These are phyloP conservation scores for Nakazawaea wickerhamii DNA, from an alignment of 805 yeast species.

Conservation along the genomic window DNA sequence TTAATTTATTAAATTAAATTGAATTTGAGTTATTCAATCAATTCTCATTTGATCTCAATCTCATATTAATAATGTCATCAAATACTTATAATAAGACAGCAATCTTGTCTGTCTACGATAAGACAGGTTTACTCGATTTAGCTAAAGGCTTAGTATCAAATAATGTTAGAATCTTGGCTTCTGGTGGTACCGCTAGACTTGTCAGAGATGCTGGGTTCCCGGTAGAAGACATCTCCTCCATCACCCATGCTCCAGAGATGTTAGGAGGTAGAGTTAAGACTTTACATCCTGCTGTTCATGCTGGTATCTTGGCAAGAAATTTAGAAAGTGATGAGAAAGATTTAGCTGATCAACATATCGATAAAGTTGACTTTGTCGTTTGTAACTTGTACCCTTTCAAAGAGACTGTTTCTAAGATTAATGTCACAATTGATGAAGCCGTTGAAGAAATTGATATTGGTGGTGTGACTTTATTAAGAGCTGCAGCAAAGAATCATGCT, in stretches of 20 bases:
- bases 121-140: conserved; percentile 91
- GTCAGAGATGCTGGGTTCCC: conserved; percentile 97
- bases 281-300: conserved; percentile 97
- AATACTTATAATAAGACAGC: conserved; percentile 66
- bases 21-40: neutral
- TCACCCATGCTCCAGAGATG: conserved; percentile 99
- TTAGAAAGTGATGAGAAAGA: conserved; percentile 88
- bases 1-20: neutral
- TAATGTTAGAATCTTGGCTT: conserved; percentile 87
- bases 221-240: conserved; percentile 90
- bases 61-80: conserved; percentile 17
- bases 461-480: conserved; percentile 94
- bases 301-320: conserved; percentile 93
- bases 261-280: conserved; percentile 98
- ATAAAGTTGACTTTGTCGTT: conserved; percentile 93
- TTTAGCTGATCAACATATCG: conserved; percentile 82
- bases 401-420: conserved; percentile 92
- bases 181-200: conserved; percentile 95
- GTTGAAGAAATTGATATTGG: conserved; percentile 99
- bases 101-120: conserved; percentile 93
- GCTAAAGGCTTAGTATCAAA: conserved; percentile 91
- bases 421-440: conserved; percentile 94
- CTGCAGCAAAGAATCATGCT: conserved; percentile 97
- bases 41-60: neutral
- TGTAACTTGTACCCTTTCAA: conserved; percentile 98